Base-by-base conservation (phyloP, 371 early-diverging fungal genomes). In the Actinomortierella ambigua region DNA sequence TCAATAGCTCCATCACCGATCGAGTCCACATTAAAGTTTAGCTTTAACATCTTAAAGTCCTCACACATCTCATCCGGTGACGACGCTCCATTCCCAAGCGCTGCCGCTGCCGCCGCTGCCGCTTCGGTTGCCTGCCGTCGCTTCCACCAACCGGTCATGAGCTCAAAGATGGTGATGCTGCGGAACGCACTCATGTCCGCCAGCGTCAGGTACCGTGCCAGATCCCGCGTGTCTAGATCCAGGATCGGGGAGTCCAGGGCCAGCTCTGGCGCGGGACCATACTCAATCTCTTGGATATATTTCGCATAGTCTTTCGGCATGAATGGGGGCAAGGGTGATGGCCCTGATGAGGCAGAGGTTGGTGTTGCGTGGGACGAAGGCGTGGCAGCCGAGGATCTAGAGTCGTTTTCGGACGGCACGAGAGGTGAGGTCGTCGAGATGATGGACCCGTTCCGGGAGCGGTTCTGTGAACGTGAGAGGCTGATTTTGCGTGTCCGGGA, bases 151-250 rank as follows among this genome's bases (percentile, higher is more conserved):
- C 81, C 77, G 4, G 75, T 70, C 61, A 84, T 76, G 26, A 73
- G 75, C 53, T 82, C 83, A 50, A 59, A 65, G 6, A 80, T 63
- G 1, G 80, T 79, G 42, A 83, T 78, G 50, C 68, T 63, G 23
- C 69, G 46, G 55, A 84, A 79, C 2, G 77, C 76, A 42, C 60
- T 66, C 69, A 65, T 76, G 50, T 83, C 85, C 27, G 78, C 79
- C 58, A 78, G 51, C 0, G 83, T 83, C 39, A 84, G 41, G 23
- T 83, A 83, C 57, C 78, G 57, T 17, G 85, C 85, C 15, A 83
- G 58, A 49, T 79, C 75, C 15, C 69, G 53, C 9, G 81, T 59
- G 13, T 79, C 76, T 49, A 77, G 57, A 9, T 75, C 60, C 20
- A 81, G 53, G 27, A 81, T 59, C 8, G 77, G 71, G 1, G 79